Evolutionary conservation across 2,329 filamentous ascomycete genomes (phyloP).

Genomic region (Botrytis aclada): DNA sequence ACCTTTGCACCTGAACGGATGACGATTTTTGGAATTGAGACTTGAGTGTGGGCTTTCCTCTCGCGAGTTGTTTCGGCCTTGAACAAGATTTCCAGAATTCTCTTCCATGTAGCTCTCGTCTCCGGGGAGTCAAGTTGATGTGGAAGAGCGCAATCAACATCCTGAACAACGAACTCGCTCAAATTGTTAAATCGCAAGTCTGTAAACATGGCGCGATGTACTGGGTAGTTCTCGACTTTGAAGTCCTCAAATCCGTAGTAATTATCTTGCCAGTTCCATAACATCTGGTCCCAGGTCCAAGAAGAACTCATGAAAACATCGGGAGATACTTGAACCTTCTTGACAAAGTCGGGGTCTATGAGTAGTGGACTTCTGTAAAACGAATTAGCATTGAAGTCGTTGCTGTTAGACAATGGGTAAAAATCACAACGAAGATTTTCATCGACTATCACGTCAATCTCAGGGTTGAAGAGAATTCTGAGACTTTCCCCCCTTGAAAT

Average conservation of each 20-base stretch:
- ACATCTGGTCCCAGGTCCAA: neutral
- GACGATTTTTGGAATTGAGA: neutral
- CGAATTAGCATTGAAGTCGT: no score
- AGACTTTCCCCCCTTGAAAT: neutral
- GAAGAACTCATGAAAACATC: neutral
- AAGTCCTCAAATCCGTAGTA: neutral
- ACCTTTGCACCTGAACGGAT: neutral
- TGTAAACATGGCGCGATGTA: neutral
- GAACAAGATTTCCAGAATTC: rapidly evolving
- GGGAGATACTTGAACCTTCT: neutral
- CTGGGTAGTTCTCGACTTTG: rapidly evolving
- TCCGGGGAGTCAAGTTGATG: neutral
- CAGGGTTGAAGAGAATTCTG: neutral
- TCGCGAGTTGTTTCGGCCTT: neutral
- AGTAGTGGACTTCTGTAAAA: neutral
- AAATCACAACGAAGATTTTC: neutral
- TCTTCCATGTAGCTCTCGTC: rapidly evolving
- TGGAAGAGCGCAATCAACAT: neutral
- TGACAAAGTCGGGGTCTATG: neutral
- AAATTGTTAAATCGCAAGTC: neutral
- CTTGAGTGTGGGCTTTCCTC: neutral
- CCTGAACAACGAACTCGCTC: neutral
- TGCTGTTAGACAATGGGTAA: neutral
- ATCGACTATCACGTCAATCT: neutral
- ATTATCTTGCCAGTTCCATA: neutral